Evolutionary conservation across 2,329 filamentous ascomycete species (phyloP).

Genomic region (Talaromyces funiculosus): DNA sequence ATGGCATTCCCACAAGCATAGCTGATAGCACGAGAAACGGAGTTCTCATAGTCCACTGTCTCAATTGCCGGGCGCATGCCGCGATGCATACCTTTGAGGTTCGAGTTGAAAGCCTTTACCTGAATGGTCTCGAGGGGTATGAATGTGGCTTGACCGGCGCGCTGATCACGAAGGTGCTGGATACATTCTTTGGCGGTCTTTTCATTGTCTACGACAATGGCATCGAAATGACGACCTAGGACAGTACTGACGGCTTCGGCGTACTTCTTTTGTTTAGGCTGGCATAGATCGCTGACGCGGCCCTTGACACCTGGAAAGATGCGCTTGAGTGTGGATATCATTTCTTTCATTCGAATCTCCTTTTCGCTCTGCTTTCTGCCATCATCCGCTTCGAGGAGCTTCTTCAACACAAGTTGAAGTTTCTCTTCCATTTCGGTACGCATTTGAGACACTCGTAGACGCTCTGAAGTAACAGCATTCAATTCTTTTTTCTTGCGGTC

Average conservation of each 20-base stretch:
- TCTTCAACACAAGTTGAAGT: slow-evolving; percentile 70
- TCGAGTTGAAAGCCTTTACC: slow-evolving; percentile 82
- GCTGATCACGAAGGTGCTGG: slow-evolving; percentile 85
- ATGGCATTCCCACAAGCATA: slow-evolving; percentile 94
- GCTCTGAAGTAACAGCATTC: slow-evolving; percentile 77
- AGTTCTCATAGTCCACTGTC: slow-evolving; percentile 86
- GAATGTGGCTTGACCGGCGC: slow-evolving; percentile 82
- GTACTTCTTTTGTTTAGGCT: slow-evolving; percentile 95
- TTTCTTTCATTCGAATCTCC: slow-evolving; percentile 73
- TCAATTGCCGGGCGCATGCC: slow-evolving; percentile 86
- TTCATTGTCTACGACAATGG: slow-evolving; percentile 90
- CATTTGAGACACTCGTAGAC: slow-evolving; percentile 71
- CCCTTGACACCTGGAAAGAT: slow-evolving; percentile 90
- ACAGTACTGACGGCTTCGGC: slow-evolving; percentile 90
- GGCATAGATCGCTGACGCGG: slow-evolving; percentile 83
- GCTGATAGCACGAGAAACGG: slow-evolving; percentile 83
- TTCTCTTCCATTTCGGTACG: slow-evolving; percentile 89
- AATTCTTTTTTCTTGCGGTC: slow-evolving; percentile 85
- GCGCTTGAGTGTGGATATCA: slow-evolving; percentile 77
- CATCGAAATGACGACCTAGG: slow-evolving; percentile 87
- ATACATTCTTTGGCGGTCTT: slow-evolving; percentile 93
- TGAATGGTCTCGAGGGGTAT: slow-evolving; percentile 97
- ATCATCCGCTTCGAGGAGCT: slow-evolving; percentile 79
- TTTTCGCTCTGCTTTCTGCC: slow-evolving; percentile 79
- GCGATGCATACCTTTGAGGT: slow-evolving; percentile 80